phyloP scores from a whole-genome alignment of 2,329 filamentous ascomycete species.

The Penicillium brevicompactum region DNA sequence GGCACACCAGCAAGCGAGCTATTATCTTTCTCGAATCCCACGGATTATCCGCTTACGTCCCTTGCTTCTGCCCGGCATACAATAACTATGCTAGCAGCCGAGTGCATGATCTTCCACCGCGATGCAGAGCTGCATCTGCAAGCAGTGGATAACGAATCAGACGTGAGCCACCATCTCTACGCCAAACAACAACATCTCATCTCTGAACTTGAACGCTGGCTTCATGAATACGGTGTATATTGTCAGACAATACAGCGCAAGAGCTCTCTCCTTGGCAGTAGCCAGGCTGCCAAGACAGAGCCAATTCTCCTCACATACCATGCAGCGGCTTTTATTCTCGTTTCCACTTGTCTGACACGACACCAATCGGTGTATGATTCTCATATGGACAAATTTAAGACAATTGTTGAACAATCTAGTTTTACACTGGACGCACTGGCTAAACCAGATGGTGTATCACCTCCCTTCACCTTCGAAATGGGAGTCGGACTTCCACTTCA shows the following conservation, averaged over 20 bases:
- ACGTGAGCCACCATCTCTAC: slow-evolving; percentile 7
- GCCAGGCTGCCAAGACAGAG: not conserved
- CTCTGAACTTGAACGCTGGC: slow-evolving; percentile 9
- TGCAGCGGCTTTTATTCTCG: slow-evolving; percentile 11
- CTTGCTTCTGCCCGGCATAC: slow-evolving; percentile 11
- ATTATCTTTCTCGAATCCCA: slow-evolving; percentile 12
- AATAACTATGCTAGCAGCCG: slow-evolving; percentile 11
- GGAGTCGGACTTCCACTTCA: slow-evolving; percentile 25
- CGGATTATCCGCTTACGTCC: slow-evolving; percentile 1
- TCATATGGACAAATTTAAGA: slow-evolving; percentile 12
- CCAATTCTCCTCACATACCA: slow-evolving; percentile 12
- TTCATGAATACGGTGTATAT: slow-evolving; percentile 7
- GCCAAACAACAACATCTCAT: slow-evolving; percentile 2
- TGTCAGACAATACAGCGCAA: not conserved
- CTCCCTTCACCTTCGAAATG: slow-evolving; percentile 29
- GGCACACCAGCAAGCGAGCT: slow-evolving; percentile 5
- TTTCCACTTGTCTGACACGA: slow-evolving; percentile 17
- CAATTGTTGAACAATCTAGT: slow-evolving; percentile 14
- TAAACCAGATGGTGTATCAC: slow-evolving; percentile 10
- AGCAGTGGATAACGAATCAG: not conserved
- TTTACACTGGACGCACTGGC: slow-evolving; percentile 8
- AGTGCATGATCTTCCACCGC: slow-evolving; percentile 17
- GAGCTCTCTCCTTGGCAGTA: not conserved
- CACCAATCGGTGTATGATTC: slow-evolving; percentile 19
- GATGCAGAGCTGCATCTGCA: slow-evolving; percentile 14